These are phyloP conservation scores for Discostella pseudostelligera DNA, from an alignment of 108 stramenopile species.

Conservation along the genomic window DNA sequence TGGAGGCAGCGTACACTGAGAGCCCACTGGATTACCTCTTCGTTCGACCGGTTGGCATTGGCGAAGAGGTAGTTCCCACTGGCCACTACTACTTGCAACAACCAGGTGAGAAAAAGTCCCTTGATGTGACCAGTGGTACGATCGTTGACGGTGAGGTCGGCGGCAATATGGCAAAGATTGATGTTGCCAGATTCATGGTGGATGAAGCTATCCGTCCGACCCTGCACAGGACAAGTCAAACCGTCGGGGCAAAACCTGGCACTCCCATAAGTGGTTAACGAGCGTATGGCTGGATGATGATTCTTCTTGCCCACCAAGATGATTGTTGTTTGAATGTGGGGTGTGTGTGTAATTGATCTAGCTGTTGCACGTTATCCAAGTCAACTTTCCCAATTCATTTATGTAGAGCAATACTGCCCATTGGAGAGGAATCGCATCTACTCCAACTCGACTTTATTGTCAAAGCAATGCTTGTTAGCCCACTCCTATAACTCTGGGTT, in stretches of 20 bases:
- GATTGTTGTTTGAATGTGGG: too few species aligned
- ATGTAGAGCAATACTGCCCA: too few species aligned
- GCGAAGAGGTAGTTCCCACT: constrained; percentile 50
- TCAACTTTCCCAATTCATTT: too few species aligned
- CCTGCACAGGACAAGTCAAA: constrained; percentile 39
- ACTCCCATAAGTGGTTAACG: too few species aligned
- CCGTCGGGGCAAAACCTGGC: constrained; percentile 52
- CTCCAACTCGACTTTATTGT: too few species aligned
- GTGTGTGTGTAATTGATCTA: too few species aligned
- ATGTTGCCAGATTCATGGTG: constrained; percentile 67
- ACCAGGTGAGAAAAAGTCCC: constrained; percentile 5
- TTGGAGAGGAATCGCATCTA: too few species aligned
- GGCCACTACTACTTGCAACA: constrained; percentile 56
- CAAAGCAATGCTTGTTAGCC: too few species aligned
- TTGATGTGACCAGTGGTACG: constrained; percentile 23
- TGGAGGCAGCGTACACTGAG: constrained; percentile 41
- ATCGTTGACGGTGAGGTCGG: constrained; percentile 52
- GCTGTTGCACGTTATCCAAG: too few species aligned
- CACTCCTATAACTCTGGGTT: too few species aligned
- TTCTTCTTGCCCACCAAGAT: too few species aligned
- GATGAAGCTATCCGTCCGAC: constrained; percentile 67
- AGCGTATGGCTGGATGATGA: too few species aligned
- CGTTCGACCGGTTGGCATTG: constrained; percentile 70
- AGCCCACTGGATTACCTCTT: constrained; percentile 55
- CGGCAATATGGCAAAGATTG: constrained; percentile 65